Percentiles rank a stretch among this genome's conserved stretches.
phyloP scores from a whole-genome alignment of 2,329 filamentous ascomycete species.

The Cryphonectria nitschkei region DNA sequence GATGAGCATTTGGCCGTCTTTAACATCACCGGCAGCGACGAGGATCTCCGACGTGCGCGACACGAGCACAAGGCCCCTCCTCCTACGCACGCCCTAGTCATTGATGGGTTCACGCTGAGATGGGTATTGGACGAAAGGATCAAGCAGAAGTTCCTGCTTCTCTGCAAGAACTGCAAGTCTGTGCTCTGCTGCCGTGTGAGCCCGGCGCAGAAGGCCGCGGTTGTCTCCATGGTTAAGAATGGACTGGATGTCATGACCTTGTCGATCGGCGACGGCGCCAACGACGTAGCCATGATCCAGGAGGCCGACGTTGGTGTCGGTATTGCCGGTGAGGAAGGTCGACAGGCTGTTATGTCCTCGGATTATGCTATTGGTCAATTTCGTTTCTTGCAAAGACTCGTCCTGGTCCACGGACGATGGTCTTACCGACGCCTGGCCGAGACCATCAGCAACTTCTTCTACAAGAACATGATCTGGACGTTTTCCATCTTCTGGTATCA shows the following conservation, averaged over 20 bases:
- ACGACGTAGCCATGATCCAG: constrained; percentile 98
- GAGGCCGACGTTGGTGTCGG: constrained; percentile 96
- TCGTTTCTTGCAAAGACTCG: constrained; percentile 79
- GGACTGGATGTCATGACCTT: constrained; percentile 96
- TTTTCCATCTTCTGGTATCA: constrained; percentile 98
- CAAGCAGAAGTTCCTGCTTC: constrained; percentile 88
- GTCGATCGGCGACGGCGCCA: constrained; percentile 90
- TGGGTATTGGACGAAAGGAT: constrained; percentile 81
- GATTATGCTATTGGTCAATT: constrained; percentile 97
- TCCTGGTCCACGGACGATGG: constrained; percentile 92
- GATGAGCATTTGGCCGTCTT: constrained; percentile 76
- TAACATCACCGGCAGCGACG: constrained; percentile 79
- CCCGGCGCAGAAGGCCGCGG: constrained; percentile 95
- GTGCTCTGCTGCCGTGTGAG: constrained; percentile 98
- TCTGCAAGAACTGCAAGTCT: constrained; percentile 96
- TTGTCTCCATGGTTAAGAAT: constrained; percentile 92
- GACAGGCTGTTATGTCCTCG: constrained; percentile 93
- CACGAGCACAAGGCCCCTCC: constrained; percentile 84
- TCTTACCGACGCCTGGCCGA: constrained; percentile 94
- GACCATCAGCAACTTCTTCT: constrained; percentile 98
- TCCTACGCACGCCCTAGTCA: constrained; percentile 88
- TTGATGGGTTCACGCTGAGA: constrained; percentile 92
- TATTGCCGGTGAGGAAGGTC: constrained; percentile 89
- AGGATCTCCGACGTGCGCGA: constrained; percentile 78
- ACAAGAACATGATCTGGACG: constrained; percentile 99